Evolutionary conservation across 352 stramenopile species (phyloP), one percentile per base, ranked within the genome.

Genomic region (Pythium insidiosum): DNA sequence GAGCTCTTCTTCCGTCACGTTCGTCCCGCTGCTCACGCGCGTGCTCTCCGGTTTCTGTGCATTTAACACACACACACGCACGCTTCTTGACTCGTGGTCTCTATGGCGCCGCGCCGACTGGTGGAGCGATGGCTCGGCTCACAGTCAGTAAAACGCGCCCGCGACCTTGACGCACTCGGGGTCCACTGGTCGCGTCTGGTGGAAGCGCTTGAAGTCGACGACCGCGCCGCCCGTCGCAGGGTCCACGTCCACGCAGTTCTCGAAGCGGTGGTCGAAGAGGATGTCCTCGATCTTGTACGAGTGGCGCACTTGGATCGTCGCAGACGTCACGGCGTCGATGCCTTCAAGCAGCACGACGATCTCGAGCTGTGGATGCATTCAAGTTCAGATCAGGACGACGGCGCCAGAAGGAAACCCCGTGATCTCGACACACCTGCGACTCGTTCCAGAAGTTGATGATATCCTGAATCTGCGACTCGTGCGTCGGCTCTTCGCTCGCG

Each of bases 291-390:
- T 51, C 59, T 86, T 91, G 70, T 98, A 99, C 16, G 90, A 98
- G 71, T 98, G 95, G 16, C 94, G 75, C 36, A 97, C 88, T 57
- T 99, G 95, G 36, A 97, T 90, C 24, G 88, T 95, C 37, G 85
- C 72, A n/a, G 84, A 96, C 18, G 94, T 98, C 24, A 97, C 74
- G 21, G 94, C 88, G 47, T 97, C 94, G 21, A 95, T 97, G 21
- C 94, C 94, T 68, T 99, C 94, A 2, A 98, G 72, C 26, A 98
- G 66, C 25, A 98, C 89, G n/a, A 98, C 81, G 39, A 99, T 80
- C 70, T 99, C 96, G 26, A 97, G 53, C 62, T 98, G 43, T 18
- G 61, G 19, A 16, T 38, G 19, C 39, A 43, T 18, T 33, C 19
- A 31, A n/a, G 44, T 10, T 41, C 22, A 41, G 28, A 24, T 19